Percentiles rank a stretch among this genome's conserved stretches.
phyloP scores from a whole-genome alignment of 2,329 filamentous ascomycete genomes.

The Blumeriella jaapii region DNA sequence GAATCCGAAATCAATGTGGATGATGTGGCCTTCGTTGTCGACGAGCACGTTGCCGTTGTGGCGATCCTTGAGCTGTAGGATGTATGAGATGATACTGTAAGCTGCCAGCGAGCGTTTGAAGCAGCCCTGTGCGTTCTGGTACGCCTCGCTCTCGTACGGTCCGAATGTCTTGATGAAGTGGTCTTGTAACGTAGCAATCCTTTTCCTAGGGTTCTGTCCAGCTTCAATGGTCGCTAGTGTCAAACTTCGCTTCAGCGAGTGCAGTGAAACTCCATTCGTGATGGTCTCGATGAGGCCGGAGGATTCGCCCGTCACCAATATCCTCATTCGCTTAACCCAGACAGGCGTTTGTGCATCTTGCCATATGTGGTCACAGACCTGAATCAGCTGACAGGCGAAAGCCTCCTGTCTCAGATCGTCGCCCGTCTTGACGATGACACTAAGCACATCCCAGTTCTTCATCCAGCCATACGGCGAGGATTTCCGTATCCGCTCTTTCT shows the following conservation, averaged over 20 bases:
- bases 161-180: slow-evolving; percentile 77
- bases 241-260: slow-evolving; percentile 72
- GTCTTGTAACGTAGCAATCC: slow-evolving; percentile 70
- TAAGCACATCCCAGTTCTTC: slow-evolving; percentile 82
- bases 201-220: slow-evolving; percentile 59
- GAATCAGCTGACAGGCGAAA: slow-evolving; percentile 76
- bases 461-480: slow-evolving; percentile 80
- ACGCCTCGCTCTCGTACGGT: slow-evolving; percentile 53
- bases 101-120: slow-evolving; percentile 75
- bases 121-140: slow-evolving; percentile 61
- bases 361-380: slow-evolving; percentile 75
- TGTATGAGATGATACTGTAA: slow-evolving; percentile 75
- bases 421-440: slow-evolving; percentile 80
- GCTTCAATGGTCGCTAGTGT: slow-evolving; percentile 65
- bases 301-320: slow-evolving; percentile 73
- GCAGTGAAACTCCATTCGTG: slow-evolving; percentile 77
- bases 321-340: slow-evolving; percentile 85
- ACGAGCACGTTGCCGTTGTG: slow-evolving; percentile 83
- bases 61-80: slow-evolving; percentile 74
- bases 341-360: slow-evolving; percentile 61
- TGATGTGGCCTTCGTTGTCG: slow-evolving; percentile 75
- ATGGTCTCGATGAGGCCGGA: slow-evolving; percentile 81
- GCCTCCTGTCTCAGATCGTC: slow-evolving; percentile 75
- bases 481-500: slow-evolving; percentile 73
- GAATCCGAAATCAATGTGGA: slow-evolving; percentile 84